Conservation (phyloP, 2,329 filamentous ascomycete species). For the Helminthosporium solani region DNA sequence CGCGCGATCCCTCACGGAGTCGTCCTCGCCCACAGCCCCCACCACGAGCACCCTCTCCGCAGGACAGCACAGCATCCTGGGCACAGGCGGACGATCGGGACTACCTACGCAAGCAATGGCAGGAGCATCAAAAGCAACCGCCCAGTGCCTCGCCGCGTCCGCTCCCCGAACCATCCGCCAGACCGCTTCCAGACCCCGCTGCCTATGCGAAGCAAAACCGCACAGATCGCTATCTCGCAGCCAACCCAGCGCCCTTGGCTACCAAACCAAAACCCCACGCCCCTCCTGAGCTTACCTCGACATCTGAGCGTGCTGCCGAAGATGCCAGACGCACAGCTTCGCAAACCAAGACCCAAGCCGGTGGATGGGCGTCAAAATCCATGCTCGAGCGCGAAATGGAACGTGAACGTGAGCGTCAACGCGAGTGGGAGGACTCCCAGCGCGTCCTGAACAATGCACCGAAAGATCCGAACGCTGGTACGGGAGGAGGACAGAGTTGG, state of each 20-base stretch:
- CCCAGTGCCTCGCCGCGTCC: slow-evolving; percentile 49
- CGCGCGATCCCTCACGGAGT: slow-evolving; percentile 38
- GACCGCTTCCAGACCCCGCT: slow-evolving; percentile 38
- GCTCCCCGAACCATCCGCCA: slow-evolving; percentile 43
- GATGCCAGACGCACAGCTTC: slow-evolving; percentile 60
- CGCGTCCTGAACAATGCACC: slow-evolving; percentile 60
- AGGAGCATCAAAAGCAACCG: slow-evolving; percentile 40
- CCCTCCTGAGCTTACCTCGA: slow-evolving; percentile 56
- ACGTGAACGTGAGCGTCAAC: slow-evolving; percentile 71
- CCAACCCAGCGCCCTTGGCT: slow-evolving; percentile 54
- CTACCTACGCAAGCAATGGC: slow-evolving; percentile 61
- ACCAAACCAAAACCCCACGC: slow-evolving; percentile 45
- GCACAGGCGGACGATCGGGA: slow-evolving; percentile 64
- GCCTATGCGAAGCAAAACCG: slow-evolving; percentile 44
- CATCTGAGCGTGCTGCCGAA: slow-evolving; percentile 63
- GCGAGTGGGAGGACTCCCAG: slow-evolving; percentile 78
- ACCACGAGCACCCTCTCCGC: slow-evolving; percentile 43
- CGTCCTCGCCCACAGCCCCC: slow-evolving; percentile 35
- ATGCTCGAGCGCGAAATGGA: slow-evolving; percentile 80
- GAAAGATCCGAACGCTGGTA: slow-evolving; percentile 59
- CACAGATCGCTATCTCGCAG: slow-evolving; percentile 60
- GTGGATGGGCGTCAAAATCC: slow-evolving; percentile 66
- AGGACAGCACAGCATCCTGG: slow-evolving; percentile 62
- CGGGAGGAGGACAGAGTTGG: slow-evolving; percentile 70
- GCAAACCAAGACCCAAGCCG: slow-evolving; percentile 62